Conservation (phyloP, 2,329 filamentous ascomycete species). For the Ceratocystis harringtonii region DNA sequence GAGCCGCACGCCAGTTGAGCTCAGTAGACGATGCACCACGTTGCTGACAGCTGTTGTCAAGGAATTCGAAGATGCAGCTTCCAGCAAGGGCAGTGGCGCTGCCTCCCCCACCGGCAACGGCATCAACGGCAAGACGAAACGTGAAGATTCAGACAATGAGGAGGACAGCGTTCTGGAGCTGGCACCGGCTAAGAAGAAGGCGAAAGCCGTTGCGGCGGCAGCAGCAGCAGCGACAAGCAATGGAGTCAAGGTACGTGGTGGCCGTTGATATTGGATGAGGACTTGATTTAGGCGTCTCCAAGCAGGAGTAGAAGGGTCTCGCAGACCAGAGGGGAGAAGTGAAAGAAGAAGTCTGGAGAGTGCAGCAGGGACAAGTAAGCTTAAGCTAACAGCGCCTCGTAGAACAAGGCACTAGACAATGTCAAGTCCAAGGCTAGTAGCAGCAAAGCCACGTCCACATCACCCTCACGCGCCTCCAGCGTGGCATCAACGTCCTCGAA, state of each 20-base stretch:
- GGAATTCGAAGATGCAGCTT: slow-evolving; percentile 65
- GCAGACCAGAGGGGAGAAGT: neutral
- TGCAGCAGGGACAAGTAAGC: neutral
- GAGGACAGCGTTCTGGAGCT: slow-evolving; percentile 67
- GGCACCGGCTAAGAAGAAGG: slow-evolving; percentile 86
- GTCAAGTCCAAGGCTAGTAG: slow-evolving; percentile 52
- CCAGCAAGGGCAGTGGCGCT: slow-evolving; percentile 25
- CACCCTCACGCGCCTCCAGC: slow-evolving; percentile 74
- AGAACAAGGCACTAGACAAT: slow-evolving; percentile 90
- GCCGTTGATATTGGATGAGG: neutral
- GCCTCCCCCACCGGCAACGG: slow-evolving; percentile 32
- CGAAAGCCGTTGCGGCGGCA: slow-evolving; percentile 21
- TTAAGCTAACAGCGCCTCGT: slow-evolving; percentile 16
- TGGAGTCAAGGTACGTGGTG: slow-evolving; percentile 58
- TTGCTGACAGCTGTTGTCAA: slow-evolving; percentile 86
- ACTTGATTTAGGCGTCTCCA: neutral
- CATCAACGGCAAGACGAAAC: slow-evolving; percentile 52
- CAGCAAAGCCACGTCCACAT: slow-evolving; percentile 60
- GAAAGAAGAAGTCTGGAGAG: neutral
- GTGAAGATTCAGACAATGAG: slow-evolving; percentile 73
- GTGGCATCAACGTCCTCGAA: slow-evolving; percentile 60
- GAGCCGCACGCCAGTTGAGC: slow-evolving; percentile 80
- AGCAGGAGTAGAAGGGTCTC: neutral
- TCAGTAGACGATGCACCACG: slow-evolving; percentile 83
- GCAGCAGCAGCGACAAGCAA: slow-evolving; percentile 27